Evolutionary conservation across 2,329 filamentous ascomycete species (phyloP).

Genomic region (Juglanconis juglandina): DNA sequence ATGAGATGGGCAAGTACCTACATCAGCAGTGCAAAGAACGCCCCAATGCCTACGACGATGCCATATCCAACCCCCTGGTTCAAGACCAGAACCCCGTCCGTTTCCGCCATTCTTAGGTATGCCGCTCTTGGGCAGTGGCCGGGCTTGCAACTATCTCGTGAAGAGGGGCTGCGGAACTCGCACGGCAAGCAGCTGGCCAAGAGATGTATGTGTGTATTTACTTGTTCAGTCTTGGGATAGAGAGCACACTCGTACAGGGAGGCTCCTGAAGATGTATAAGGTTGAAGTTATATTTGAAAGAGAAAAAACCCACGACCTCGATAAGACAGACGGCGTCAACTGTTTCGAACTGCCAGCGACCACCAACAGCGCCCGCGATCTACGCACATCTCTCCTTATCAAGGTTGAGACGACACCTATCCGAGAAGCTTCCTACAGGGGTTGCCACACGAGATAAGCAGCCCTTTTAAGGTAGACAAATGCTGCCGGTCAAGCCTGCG

Average conservation of each 20-base stretch:
- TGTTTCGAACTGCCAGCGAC: no score
- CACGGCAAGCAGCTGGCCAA: no score
- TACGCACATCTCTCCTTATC: background rate
- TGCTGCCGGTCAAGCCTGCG: background rate
- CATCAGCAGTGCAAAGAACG: conserved; percentile 40
- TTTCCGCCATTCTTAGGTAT: conserved; percentile 1
- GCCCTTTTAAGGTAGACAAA: background rate
- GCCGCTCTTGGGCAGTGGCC: background rate
- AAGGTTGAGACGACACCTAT: conserved; percentile 2
- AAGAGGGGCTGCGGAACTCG: no score
- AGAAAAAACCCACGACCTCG: background rate
- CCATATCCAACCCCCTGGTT: conserved; percentile 40
- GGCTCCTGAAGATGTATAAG: no score
- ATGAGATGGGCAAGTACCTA: conserved; percentile 2
- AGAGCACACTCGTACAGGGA: background rate
- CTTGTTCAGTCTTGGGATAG: background rate
- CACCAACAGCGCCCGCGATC: background rate
- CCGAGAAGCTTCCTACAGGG: background rate
- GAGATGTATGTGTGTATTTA: background rate
- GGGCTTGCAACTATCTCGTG: background rate
- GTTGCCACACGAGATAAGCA: conserved; percentile 5
- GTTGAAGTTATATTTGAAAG: no score
- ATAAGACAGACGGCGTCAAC: background rate
- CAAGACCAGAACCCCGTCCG: conserved; percentile 11
- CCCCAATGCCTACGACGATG: conserved; percentile 47